Evolutionary conservation across 2,329 filamentous ascomycete species (phyloP).

Genomic region (Verticillium nubilum): DNA sequence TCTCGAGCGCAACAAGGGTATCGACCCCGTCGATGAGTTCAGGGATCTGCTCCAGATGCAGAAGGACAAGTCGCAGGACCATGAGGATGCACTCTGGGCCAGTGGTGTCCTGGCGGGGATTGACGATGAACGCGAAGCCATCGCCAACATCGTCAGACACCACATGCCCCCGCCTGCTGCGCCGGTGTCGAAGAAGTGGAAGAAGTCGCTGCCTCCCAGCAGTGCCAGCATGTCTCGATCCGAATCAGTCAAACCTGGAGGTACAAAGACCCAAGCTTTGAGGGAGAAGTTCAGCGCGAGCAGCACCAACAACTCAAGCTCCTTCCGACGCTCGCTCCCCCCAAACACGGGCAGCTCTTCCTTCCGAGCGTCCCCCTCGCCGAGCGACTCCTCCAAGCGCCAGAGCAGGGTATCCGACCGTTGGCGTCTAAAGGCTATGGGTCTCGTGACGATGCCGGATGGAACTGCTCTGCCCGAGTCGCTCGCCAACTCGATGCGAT

Average conservation of each 20-base stretch:
- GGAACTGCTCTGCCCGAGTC: constrained; percentile 48
- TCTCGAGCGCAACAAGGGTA: constrained; percentile 3
- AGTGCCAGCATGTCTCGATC: neutral
- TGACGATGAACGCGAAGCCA: constrained; percentile 27
- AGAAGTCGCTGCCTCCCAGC: neutral
- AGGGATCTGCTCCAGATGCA: constrained; percentile 24
- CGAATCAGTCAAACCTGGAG: constrained; percentile 10
- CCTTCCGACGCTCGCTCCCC: constrained; percentile 34
- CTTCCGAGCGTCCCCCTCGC: constrained; percentile 5
- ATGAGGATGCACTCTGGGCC: constrained; percentile 32
- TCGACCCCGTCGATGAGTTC: constrained; percentile 29
- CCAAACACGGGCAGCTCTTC: constrained; percentile 18
- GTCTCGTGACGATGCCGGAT: constrained; percentile 46
- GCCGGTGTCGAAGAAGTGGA: neutral
- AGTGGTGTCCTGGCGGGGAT: constrained; percentile 36
- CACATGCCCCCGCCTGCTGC: constrained; percentile 3
- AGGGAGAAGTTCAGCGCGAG: constrained; percentile 25
- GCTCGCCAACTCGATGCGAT: constrained; percentile 39
- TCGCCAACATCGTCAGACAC: constrained; percentile 27
- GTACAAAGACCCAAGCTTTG: constrained; percentile 30
- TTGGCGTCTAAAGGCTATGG: constrained; percentile 44
- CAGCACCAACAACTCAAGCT: constrained; percentile 12
- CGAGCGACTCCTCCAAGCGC: constrained; percentile 12
- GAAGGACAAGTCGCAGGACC: constrained; percentile 20
- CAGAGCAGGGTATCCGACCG: constrained; percentile 34